A percentile compares a stretch with the other conserved stretches of the same genome.
These are phyloP conservation scores for Lunasporangiospora selenospora DNA, from an alignment of 192 early-diverging fungal species.

Conservation along the genomic window DNA sequence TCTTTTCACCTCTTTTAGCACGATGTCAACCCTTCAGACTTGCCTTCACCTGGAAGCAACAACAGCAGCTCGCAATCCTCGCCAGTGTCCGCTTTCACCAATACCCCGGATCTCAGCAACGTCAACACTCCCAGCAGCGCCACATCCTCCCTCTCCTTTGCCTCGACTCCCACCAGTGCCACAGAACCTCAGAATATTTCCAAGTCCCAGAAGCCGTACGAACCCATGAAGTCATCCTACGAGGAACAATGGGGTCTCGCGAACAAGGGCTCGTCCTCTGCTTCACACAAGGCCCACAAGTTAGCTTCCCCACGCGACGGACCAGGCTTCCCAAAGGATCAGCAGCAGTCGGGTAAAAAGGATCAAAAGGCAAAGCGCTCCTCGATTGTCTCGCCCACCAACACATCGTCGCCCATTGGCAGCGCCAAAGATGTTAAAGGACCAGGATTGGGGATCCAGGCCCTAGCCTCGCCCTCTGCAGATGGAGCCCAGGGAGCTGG, in stretches of 20 bases:
- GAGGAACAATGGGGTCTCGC: conserved; percentile 52
- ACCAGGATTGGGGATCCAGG: conserved; percentile 38
- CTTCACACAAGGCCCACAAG: conserved; percentile 20
- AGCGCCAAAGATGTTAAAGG: conserved; percentile 11
- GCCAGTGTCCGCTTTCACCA: conserved; percentile 35
- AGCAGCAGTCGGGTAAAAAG: conserved; percentile 22
- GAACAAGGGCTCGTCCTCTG: conserved; percentile 5
- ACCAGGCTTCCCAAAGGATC: conserved; percentile 20
- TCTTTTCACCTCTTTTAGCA: conserved; percentile 9
- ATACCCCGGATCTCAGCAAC: conserved; percentile 34
- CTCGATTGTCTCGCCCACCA: conserved; percentile 6
- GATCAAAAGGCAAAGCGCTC: conserved; percentile 20
- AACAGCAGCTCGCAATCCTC: conserved; percentile 27
- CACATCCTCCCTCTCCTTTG: not conserved
- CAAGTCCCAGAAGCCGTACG: conserved; percentile 45
- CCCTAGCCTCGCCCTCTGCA: conserved; percentile 1
- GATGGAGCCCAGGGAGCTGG: not conserved
- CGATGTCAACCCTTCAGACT: conserved; percentile 33
- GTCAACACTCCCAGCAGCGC: conserved; percentile 1
- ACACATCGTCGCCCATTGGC: not conserved
- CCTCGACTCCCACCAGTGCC: not conserved
- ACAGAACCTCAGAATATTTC: conserved; percentile 27
- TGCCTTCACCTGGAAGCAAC: conserved; percentile 39
- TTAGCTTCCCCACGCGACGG: conserved; percentile 35
- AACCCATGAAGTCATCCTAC: conserved; percentile 59